A percentile compares a stretch with the other conserved stretches of the same genome.
phyloP scores from a whole-genome alignment of 257 asterid species.

The Penstemon eatonii region DNA sequence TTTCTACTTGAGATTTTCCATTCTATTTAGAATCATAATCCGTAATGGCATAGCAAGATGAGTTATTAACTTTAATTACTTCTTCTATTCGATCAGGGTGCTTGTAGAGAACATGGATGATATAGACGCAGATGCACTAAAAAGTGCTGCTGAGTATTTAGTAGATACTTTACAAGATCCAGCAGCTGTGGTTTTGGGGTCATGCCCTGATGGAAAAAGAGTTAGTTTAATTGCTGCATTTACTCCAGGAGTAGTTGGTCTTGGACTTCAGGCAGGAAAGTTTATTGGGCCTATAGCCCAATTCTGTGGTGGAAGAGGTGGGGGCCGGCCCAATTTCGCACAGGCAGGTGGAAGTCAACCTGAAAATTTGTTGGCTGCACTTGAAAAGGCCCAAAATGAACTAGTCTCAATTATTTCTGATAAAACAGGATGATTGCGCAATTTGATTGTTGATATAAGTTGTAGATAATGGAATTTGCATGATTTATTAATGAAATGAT shows the following conservation, averaged over 20 bases:
- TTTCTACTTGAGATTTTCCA: not conserved
- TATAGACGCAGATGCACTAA: conserved; percentile 71
- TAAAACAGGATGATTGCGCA: conserved; percentile 21
- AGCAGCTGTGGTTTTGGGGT: conserved; percentile 84
- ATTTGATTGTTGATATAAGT: too few relatives aligned
- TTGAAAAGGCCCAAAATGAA: conserved; percentile 71
- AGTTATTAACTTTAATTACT: not conserved
- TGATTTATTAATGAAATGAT: too few relatives aligned
- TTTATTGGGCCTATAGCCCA: conserved; percentile 81
- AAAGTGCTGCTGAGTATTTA: conserved; percentile 78
- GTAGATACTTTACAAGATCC: conserved; percentile 68
- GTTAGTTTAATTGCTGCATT: conserved; percentile 84
- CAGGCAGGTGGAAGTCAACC: conserved; percentile 98
- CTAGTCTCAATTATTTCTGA: conserved; percentile 52
- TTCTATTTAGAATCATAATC: not conserved
- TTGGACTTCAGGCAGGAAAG: conserved; percentile 86
- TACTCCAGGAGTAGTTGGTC: conserved; percentile 68
- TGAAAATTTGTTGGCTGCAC: conserved; percentile 66
- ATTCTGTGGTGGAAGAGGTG: conserved; percentile 91
- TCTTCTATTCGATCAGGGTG: conserved; percentile 42
- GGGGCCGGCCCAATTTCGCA: conserved; percentile 87
- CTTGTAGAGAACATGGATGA: conserved; percentile 88
- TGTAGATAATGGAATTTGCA: too few relatives aligned
- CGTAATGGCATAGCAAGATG: not conserved
- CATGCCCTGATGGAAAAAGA: conserved; percentile 73